Evolutionary conservation across 768 basidiomycete genomes (phyloP).

Genomic region (Boletus rubroflammeus): DNA sequence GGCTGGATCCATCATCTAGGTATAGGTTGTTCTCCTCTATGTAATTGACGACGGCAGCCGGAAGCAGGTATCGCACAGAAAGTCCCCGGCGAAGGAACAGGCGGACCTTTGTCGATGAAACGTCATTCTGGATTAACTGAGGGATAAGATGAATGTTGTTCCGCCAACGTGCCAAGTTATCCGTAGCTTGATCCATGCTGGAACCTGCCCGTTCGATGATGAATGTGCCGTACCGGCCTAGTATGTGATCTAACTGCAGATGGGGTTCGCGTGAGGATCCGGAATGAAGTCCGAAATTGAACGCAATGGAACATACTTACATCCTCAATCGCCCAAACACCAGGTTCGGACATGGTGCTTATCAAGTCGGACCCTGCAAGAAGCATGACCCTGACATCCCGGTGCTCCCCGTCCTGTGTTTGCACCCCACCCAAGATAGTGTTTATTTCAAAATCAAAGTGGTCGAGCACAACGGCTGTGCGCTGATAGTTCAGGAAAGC

Average conservation of each 20-base stretch:
- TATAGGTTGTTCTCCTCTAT: slow-evolving; percentile 84
- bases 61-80: slow-evolving; percentile 86
- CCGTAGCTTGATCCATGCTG: slow-evolving; percentile 80
- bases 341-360: slow-evolving; percentile 96
- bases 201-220: slow-evolving; percentile 96
- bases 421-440: slow-evolving; percentile 73
- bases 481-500: slow-evolving; percentile 92
- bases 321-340: slow-evolving; percentile 94
- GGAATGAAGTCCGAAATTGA: slow-evolving; percentile 7
- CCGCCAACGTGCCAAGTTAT: slow-evolving; percentile 70
- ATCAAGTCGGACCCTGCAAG: slow-evolving; percentile 98
- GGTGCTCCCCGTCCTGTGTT: slow-evolving; percentile 69
- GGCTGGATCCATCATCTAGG: slow-evolving; percentile 50
- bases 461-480: slow-evolving; percentile 95
- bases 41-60: slow-evolving; percentile 88
- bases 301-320: slow-evolving; percentile 46
- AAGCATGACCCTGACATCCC: slow-evolving; percentile 82
- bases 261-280: slow-evolving; percentile 7
- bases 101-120: slow-evolving; percentile 91
- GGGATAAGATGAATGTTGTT: slow-evolving; percentile 88
- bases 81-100: slow-evolving; percentile 76
- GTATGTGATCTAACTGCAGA: slow-evolving; percentile 88
- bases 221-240: slow-evolving; percentile 90
- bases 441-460: slow-evolving; percentile 95
- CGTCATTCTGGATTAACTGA: slow-evolving; percentile 95